A percentile compares a stretch with the other conserved stretches of the same genome.
phyloP scores from a whole-genome alignment of 129 eudicot genomes.

The Ambrosia artemisiifolia region DNA sequence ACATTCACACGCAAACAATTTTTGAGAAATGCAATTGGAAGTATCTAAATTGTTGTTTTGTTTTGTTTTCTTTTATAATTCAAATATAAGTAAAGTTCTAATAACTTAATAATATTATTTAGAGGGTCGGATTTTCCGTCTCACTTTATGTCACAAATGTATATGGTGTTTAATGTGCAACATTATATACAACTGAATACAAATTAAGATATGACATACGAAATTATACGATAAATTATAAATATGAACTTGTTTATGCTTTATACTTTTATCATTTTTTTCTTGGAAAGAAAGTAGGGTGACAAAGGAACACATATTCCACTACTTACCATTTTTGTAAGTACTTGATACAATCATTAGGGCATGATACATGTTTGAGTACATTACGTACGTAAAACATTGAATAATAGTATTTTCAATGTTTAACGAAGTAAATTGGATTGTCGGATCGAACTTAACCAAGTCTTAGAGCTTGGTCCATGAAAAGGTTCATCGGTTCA shows the following conservation, averaged over 20 bases:
- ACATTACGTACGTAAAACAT: background rate
- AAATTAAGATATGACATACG: too few relatives aligned
- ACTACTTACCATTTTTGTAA: too few relatives aligned
- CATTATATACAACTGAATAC: background rate
- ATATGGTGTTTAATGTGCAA: background rate
- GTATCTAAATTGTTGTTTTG: background rate
- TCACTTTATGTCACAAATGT: background rate
- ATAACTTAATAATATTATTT: background rate
- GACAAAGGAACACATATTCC: too few relatives aligned
- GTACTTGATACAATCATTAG: too few relatives aligned
- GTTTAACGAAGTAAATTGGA: background rate
- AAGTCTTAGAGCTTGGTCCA: background rate
- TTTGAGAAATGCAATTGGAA: background rate
- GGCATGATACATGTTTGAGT: background rate
- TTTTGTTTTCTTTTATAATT: background rate
- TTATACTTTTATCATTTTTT: too few relatives aligned
- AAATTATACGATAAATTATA: too few relatives aligned
- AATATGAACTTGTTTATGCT: too few relatives aligned
- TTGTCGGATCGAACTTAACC: background rate
- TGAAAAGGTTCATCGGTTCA: background rate
- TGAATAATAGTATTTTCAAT: background rate
- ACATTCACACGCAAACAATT: constrained; percentile 24
- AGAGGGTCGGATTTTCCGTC: background rate
- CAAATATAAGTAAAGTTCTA: background rate
- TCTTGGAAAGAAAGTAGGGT: too few relatives aligned